Evolutionary conservation across 2,329 filamentous ascomycete species (phyloP), one percentile per base, ranked within the genome.

Genomic region (Aspergillus glaucus): DNA sequence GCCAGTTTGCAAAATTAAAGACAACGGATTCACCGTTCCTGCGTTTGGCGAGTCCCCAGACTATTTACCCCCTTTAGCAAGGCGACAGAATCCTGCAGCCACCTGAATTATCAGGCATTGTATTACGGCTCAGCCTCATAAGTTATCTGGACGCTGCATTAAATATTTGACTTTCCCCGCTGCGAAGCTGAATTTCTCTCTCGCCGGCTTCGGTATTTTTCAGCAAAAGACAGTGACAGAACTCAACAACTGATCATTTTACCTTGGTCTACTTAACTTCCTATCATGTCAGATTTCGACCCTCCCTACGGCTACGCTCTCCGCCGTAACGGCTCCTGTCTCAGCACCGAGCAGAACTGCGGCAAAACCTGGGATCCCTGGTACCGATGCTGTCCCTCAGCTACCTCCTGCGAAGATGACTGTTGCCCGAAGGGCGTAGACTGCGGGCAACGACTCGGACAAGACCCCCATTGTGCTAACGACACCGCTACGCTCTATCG

Each of bases 401-500:
- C 44, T 28, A 45, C 57, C 8, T 45, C 47, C n/a, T 60, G 57
- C 19, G 54, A 54, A 4, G 50, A 53, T 17, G 52, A 55, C 10
- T 60, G 58, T 26, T 61, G 58, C 10, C 53, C 50, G 12, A 48
- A 50, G 0, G 36, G 50, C 4, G 46, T 55, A 4, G 52, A 59
- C 44, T 60, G 58, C 7, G 47, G 46, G 3, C 26, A 43, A 9
- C 44, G 47, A 4, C 14, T 61, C 3, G 40, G 53, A 15, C 30
- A 48, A n/a, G 44, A 50, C 9, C 58, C 58, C 7, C 51, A 56
- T 24, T 63, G 61, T 22, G 61, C 58, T 21, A 57, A 63, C 37
- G 44, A 30, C 5, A 55, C 53, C 1, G 53, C 51, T 19, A 53
- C 51, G n/a, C 28, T 63, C 39, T 63, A 57, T 14, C 10, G 10